Percentiles rank a stretch among this genome's conserved stretches.
phyloP scores from a whole-genome alignment of 805 yeast species.

The Hanseniaspora thailandica region DNA sequence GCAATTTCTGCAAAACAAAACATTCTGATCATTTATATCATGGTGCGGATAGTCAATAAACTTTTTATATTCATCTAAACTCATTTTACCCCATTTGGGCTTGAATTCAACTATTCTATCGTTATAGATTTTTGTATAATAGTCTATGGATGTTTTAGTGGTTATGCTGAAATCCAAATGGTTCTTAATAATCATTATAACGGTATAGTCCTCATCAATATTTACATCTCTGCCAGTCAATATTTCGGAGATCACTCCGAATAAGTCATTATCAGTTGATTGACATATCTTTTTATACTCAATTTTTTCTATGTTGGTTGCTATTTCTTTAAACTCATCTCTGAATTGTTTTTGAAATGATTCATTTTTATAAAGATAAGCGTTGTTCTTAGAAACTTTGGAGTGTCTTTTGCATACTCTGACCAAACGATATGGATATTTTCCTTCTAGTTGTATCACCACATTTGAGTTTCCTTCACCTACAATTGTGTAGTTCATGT shows the following conservation, averaged over 20 bases:
- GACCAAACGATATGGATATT: neutral
- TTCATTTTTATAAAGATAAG: neutral
- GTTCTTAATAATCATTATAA: neutral
- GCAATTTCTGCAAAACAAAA: slow-evolving; percentile 9
- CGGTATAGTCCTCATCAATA: neutral
- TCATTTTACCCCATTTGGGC: slow-evolving; percentile 10
- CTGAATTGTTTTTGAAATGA: neutral
- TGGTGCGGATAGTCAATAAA: neutral
- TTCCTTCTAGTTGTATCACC: neutral
- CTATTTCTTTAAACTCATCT: neutral
- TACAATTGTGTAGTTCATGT: neutral
- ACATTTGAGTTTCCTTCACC: slow-evolving; percentile 12
- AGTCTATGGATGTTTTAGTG: neutral
- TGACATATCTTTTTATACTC: neutral
- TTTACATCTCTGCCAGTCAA: neutral
- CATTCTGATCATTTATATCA: too few relatives aligned
- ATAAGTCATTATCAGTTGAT: neutral
- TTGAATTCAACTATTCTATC: neutral
- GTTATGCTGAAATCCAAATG: neutral
- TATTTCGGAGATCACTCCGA: neutral
- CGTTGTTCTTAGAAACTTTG: neutral
- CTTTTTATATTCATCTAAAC: neutral
- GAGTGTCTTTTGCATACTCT: slow-evolving; percentile 5
- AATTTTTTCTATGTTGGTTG: neutral
- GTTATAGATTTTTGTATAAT: slow-evolving; percentile 8